Percentiles rank a stretch among this genome's conserved stretches.
These are phyloP conservation scores for Aquilaria yunnanensis DNA, from an alignment of 345 rosid genomes.

Conservation along the genomic window DNA sequence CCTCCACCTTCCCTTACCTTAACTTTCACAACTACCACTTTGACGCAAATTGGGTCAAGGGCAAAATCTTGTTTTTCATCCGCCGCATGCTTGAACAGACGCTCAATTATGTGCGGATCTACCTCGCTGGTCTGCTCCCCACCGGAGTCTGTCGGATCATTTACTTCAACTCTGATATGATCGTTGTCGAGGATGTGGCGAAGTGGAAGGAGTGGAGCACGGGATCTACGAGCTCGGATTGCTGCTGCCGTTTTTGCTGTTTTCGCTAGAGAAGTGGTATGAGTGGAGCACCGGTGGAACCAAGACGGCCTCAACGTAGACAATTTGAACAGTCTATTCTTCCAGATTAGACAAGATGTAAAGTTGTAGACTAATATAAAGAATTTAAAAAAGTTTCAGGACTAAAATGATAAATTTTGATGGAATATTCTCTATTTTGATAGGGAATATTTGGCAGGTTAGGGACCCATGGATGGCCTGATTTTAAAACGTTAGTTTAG, in stretches of 20 bases:
- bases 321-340: slow-evolving; percentile 46
- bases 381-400: too few relatives aligned
- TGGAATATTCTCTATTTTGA: too few relatives aligned
- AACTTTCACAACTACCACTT: slow-evolving; percentile 65
- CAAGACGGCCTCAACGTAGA: slow-evolving; percentile 90
- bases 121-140: slow-evolving; percentile 76
- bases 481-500: too few relatives aligned
- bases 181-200: slow-evolving; percentile 81
- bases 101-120: slow-evolving; percentile 79
- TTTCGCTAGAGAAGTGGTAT: slow-evolving; percentile 71
- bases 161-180: slow-evolving; percentile 84
- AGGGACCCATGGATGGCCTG: too few relatives aligned
- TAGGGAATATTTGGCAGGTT: too few relatives aligned
- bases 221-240: slow-evolving; percentile 88
- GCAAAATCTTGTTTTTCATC: slow-evolving; percentile 64
- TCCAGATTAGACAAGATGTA: too few relatives aligned
- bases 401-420: too few relatives aligned
- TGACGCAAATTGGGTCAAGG: slow-evolving; percentile 49
- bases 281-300: slow-evolving; percentile 85
- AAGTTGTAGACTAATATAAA: too few relatives aligned
- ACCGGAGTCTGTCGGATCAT: slow-evolving; percentile 53
- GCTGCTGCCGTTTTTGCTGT: slow-evolving; percentile 80
- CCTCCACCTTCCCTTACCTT: slow-evolving; percentile 70
- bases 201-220: slow-evolving; percentile 53
- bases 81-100: slow-evolving; percentile 83